These are phyloP conservation scores for Mollisia scopiformis DNA, from an alignment of 2,329 filamentous ascomycete species.

Conservation along the genomic window DNA sequence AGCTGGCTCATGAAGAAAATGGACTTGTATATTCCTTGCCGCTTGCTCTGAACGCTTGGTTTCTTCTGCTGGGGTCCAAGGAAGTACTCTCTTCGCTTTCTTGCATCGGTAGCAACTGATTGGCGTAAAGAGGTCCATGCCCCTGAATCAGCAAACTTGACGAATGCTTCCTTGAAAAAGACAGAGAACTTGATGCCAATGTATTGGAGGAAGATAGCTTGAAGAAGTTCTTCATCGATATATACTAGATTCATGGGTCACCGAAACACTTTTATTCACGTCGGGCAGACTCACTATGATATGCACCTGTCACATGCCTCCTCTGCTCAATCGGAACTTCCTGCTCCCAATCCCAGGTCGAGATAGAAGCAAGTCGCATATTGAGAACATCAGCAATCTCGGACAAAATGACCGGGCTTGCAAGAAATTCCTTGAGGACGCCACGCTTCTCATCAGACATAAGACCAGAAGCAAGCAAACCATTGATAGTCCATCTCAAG, in stretches of 20 bases:
- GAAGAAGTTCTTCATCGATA: constrained; percentile 61
- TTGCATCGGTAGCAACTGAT: constrained; percentile 20
- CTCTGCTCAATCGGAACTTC: constrained; percentile 52
- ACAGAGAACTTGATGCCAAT: constrained; percentile 55
- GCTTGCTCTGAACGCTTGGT: constrained; percentile 28
- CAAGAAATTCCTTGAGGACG: constrained; percentile 53
- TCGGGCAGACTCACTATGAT: constrained; percentile 43
- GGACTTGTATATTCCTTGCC: constrained; percentile 30
- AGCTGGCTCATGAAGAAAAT: constrained; percentile 36
- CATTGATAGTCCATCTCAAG: constrained; percentile 49
- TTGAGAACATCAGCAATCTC: constrained; percentile 62
- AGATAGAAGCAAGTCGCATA: constrained; percentile 54
- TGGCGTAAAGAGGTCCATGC: constrained; percentile 29
- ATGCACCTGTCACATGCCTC: constrained; percentile 59
- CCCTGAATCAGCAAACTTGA: constrained; percentile 24
- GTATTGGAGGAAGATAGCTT: constrained; percentile 57
- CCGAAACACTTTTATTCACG: not conserved
- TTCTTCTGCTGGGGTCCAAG: constrained; percentile 24
- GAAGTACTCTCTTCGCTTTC: constrained; percentile 30
- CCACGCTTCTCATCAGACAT: constrained; percentile 53
- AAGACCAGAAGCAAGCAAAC: constrained; percentile 52
- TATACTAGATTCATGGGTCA: constrained; percentile 40
- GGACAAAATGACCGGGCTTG: constrained; percentile 50
- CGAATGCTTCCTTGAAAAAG: constrained; percentile 47
- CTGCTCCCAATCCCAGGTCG: constrained; percentile 55